phyloP scores from a whole-genome alignment of 106 monocot genomes.

The Acorus calamus region DNA sequence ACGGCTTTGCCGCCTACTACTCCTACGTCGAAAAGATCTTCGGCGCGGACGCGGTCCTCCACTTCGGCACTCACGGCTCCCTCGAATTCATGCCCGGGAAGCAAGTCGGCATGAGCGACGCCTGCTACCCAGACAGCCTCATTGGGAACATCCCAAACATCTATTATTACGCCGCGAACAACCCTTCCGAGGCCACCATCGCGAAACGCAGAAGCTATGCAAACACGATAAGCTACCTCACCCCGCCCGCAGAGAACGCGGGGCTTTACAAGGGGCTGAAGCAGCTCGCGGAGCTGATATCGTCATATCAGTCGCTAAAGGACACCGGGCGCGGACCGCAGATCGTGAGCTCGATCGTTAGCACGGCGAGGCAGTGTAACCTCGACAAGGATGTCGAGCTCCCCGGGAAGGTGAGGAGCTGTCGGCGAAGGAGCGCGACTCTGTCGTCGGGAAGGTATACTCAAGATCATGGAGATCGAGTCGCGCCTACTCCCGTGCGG shows the following conservation, averaged over 20 bases:
- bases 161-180: slow-evolving; percentile 84
- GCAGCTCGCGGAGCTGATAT: slow-evolving; percentile 73
- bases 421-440: slow-evolving; percentile 32
- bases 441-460: slow-evolving; percentile 73
- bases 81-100: slow-evolving; percentile 91
- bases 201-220: slow-evolving; percentile 76
- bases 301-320: slow-evolving; percentile 75
- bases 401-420: slow-evolving; percentile 57
- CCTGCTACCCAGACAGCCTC: slow-evolving; percentile 74
- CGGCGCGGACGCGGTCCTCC: slow-evolving; percentile 75
- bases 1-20: slow-evolving; percentile 80
- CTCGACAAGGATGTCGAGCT: slow-evolving; percentile 73
- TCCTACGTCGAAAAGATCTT: slow-evolving; percentile 85
- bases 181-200: slow-evolving; percentile 79
- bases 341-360: slow-evolving; percentile 81
- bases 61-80: slow-evolving; percentile 87
- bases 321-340: slow-evolving; percentile 64
- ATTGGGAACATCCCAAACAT: slow-evolving; percentile 82
- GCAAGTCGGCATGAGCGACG: slow-evolving; percentile 86
- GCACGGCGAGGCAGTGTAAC: slow-evolving; percentile 73
- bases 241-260: slow-evolving; percentile 72
- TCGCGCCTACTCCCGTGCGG: slow-evolving; percentile 70
- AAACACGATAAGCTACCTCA: slow-evolving; percentile 80
- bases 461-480: slow-evolving; percentile 93
- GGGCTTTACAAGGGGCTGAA: slow-evolving; percentile 87